Percentiles rank a stretch among this genome's conserved stretches.
phyloP scores from a whole-genome alignment of 2,329 filamentous ascomycete genomes.

The Ophiocordyceps robertsii region DNA sequence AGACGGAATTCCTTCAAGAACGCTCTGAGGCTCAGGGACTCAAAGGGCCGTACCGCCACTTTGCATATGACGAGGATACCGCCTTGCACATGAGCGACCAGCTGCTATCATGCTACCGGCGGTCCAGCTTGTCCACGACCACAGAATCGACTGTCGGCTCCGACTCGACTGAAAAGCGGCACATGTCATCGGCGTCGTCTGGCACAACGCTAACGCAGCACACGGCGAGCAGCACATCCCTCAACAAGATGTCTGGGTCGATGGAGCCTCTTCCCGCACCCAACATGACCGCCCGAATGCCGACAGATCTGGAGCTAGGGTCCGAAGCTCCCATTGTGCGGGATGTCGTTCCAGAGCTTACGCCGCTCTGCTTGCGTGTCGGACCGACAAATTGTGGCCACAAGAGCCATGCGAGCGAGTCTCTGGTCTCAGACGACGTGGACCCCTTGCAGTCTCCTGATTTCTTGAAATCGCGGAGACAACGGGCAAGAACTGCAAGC shows the following conservation, averaged over 20 bases:
- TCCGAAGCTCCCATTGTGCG: no score
- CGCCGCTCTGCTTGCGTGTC: constrained; percentile 8
- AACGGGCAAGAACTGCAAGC: constrained; percentile 32
- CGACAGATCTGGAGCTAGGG: no score
- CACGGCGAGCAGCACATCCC: constrained; percentile 37
- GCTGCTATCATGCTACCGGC: constrained; percentile 18
- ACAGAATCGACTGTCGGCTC: constrained; percentile 34
- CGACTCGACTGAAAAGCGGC: constrained; percentile 33
- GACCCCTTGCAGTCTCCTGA: constrained; percentile 17
- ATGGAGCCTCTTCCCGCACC: constrained; percentile 9
- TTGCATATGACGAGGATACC: constrained; percentile 7
- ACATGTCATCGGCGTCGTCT: constrained; percentile 39
- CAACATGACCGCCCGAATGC: no score
- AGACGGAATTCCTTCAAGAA: constrained; percentile 8
- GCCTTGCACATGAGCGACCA: constrained; percentile 7
- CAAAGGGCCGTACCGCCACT: constrained; percentile 4
- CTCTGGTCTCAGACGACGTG: constrained; percentile 16
- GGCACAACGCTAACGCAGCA: constrained; percentile 40
- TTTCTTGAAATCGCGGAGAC: constrained; percentile 16
- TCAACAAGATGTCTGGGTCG: constrained; percentile 19
- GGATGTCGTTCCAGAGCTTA: constrained; percentile 22
- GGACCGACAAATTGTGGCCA: constrained; percentile 14
- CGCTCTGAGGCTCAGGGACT: constrained; percentile 4
- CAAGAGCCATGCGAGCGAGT: constrained; percentile 25
- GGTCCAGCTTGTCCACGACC: constrained; percentile 39